Evolutionary conservation across 352 stramenopile genomes (phyloP).

Genomic region (Phytopythium kandeliae): DNA sequence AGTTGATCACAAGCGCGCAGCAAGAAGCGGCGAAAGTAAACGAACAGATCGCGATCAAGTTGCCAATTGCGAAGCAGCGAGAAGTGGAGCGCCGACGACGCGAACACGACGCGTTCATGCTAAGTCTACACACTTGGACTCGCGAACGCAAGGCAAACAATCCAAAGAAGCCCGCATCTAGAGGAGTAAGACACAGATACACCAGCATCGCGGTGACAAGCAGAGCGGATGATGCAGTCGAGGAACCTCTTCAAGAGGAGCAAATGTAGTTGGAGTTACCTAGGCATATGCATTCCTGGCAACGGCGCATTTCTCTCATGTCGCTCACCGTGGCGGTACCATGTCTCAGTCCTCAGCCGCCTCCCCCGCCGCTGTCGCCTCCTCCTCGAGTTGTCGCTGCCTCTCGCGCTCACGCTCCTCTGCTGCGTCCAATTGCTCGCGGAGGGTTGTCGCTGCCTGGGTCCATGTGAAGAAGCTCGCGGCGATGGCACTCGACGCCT

Average conservation of each 20-base stretch:
- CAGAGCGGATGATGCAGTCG: neutral
- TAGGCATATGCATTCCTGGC: too few relatives aligned
- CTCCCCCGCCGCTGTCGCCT: constrained; percentile 18
- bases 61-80: constrained; percentile 10
- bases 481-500: constrained; percentile 36
- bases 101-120: constrained; percentile 16
- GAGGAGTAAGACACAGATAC: neutral
- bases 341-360: neutral
- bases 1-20: constrained; percentile 13
- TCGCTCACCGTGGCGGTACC: too few relatives aligned
- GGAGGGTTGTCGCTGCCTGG: constrained; percentile 41
- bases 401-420: constrained; percentile 34
- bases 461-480: constrained; percentile 47
- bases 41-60: constrained; percentile 5
- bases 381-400: constrained; percentile 25
- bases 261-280: neutral
- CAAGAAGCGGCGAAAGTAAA: constrained; percentile 17
- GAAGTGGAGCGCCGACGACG: constrained; percentile 14
- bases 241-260: neutral
- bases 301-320: too few relatives aligned
- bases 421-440: constrained; percentile 41
- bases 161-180: neutral
- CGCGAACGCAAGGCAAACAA: neutral
- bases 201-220: neutral
- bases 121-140: neutral